Evolutionary conservation across 305 asterid species (phyloP).

Genomic region (Euphrasia arctica): DNA sequence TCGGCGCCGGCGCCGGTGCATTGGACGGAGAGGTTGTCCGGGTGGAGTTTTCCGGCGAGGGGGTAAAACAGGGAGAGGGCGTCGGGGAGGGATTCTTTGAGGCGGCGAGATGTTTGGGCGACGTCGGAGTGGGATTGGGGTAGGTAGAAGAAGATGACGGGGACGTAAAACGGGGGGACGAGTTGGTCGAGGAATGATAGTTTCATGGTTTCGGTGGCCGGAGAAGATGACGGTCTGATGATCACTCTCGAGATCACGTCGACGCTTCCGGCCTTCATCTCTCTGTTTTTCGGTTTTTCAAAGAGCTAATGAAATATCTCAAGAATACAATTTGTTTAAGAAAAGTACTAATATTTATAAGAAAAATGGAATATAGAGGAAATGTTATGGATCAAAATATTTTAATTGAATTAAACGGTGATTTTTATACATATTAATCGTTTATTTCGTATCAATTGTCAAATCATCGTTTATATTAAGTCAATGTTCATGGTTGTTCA

Average conservation of each 20-base stretch:
- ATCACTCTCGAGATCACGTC: conserved; percentile 22
- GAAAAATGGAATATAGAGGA: no score
- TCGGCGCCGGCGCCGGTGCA: conserved; percentile 34
- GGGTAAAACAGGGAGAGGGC: conserved; percentile 31
- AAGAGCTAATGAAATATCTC: neutral
- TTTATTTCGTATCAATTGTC: no score
- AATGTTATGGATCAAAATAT: no score
- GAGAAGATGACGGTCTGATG: conserved; percentile 39
- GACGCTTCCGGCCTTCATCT: neutral
- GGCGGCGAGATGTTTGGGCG: neutral
- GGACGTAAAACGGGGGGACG: conserved; percentile 33
- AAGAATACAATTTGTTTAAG: neutral
- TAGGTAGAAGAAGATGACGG: conserved; percentile 36
- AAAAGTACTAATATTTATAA: no score
- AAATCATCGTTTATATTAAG: no score
- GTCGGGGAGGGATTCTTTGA: conserved; percentile 29
- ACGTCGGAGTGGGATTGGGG: neutral
- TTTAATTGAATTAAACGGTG: no score
- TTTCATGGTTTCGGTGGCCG: conserved; percentile 32
- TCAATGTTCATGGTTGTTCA: no score
- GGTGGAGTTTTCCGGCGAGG: conserved; percentile 32
- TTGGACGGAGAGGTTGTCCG: conserved; percentile 26
- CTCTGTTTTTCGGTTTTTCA: neutral
- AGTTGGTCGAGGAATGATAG: conserved; percentile 34
- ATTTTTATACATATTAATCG: no score